phyloP scores from a whole-genome alignment of 1,284 basidiomycete genomes.

The Coriolopsis trogii region DNA sequence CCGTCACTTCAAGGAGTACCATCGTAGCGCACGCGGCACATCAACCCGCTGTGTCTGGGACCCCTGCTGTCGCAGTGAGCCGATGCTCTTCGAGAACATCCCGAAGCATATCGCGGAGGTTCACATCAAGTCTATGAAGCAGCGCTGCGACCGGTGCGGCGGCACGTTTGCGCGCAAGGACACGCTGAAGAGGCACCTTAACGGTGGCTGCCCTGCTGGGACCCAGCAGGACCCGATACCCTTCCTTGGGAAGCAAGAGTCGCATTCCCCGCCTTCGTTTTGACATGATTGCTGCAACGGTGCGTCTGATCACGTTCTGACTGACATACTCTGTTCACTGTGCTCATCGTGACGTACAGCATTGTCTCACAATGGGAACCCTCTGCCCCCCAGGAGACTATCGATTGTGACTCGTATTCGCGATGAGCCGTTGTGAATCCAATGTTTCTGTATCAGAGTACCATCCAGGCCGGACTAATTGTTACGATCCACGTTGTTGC shows the following conservation, averaged over 20 bases:
- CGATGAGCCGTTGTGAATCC: too few relatives aligned
- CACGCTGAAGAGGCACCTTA: constrained; percentile 16
- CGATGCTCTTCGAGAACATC: constrained; percentile 24
- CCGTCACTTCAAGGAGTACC: constrained; percentile 12
- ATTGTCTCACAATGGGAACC: too few relatives aligned
- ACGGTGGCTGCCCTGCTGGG: constrained; percentile 6
- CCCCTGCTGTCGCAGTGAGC: constrained; percentile 9
- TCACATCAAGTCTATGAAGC: constrained; percentile 18
- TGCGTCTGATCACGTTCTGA: too few relatives aligned
- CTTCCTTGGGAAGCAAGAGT: background rate
- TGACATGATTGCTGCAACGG: too few relatives aligned
- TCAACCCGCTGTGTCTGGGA: constrained; percentile 14
- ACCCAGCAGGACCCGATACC: background rate
- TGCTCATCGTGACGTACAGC: too few relatives aligned
- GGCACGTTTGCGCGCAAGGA: constrained; percentile 18
- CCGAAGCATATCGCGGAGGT: constrained; percentile 23
- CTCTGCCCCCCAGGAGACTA: too few relatives aligned
- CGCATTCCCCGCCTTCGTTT: too few relatives aligned
- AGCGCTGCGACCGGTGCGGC: constrained; percentile 8
- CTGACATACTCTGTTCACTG: too few relatives aligned
- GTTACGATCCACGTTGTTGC: too few relatives aligned
- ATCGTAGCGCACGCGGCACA: background rate
- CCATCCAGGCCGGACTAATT: too few relatives aligned
- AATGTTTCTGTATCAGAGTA: too few relatives aligned
- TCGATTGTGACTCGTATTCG: too few relatives aligned